Base-by-base conservation (phyloP, 2,329 filamentous ascomycete species). In the Neocucurbitaria cava region DNA sequence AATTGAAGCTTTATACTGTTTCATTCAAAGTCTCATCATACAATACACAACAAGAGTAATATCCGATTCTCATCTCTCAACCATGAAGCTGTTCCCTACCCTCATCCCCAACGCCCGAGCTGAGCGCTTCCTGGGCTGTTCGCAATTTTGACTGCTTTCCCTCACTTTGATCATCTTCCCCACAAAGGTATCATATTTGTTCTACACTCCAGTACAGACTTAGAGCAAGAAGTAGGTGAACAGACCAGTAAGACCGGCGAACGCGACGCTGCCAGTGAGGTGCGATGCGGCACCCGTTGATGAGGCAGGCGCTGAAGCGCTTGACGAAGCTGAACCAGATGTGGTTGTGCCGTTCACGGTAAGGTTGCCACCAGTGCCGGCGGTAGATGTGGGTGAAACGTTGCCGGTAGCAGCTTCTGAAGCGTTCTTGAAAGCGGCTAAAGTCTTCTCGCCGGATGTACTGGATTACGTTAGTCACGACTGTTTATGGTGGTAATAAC, bases 211-310 rank as follows among this genome's bases (percentile, higher is more conserved):
- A 30, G 48, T 30, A 15, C 47, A 41, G 11, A 38, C 44, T 66
- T 70, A 73, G 49, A 74, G 59, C 49, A 72, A 56, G 56, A 71
- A 58, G 64, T 69, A 73, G 21, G 69, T 65, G 46, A 72, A 66
- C 39, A 66, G 53, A 51, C 66, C 64, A 13, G 69, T 53, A 26
- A 68, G 55, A 65, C 69, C 69, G 43, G 70, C 61, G 36, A 73
- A 64, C 5, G 61, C 54, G 9, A 65, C 45, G 41, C 59, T 67
- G 56, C 64, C 59, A n/a, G 66, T 45, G 41, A 71, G 47, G 8
- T 64, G 58, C 10, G 70, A 62, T 23, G 71, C 70, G 21, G 70
- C 68, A 48, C 68, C 65, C 17, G 66, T 68, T 8, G 64, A 54
- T 4, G 44, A 49, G n/a, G 50, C 31, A 18, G 66, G 52, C 15